Evolutionary conservation across 352 stramenopile genomes (phyloP).

Genomic region (Globisporangium lucens): DNA sequence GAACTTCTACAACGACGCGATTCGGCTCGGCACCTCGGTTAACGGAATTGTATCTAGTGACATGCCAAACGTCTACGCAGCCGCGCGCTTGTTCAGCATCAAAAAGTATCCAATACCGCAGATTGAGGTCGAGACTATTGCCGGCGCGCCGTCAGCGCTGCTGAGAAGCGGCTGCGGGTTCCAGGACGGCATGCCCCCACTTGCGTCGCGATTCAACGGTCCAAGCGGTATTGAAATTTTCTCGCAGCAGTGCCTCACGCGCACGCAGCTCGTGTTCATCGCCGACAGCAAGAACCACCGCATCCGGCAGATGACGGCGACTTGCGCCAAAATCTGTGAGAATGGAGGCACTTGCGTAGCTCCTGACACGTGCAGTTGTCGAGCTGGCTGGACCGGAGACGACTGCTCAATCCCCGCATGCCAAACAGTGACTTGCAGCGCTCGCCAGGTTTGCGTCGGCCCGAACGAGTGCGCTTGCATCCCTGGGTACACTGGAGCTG

Average conservation of each 20-base stretch:
- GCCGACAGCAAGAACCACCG: slow-evolving; percentile 93
- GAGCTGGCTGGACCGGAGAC: slow-evolving; percentile 85
- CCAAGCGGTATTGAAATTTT: slow-evolving; percentile 69
- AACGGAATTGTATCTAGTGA: slow-evolving; percentile 62
- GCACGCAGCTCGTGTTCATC: slow-evolving; percentile 78
- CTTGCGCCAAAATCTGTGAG: slow-evolving; percentile 93
- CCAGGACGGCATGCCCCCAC: slow-evolving; percentile 79
- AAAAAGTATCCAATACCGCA: slow-evolving; percentile 37
- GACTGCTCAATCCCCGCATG: slow-evolving; percentile 88
- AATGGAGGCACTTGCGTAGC: slow-evolving; percentile 90
- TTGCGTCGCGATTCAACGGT: slow-evolving; percentile 71
- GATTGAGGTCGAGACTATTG: slow-evolving; percentile 89
- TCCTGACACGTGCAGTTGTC: slow-evolving; percentile 86
- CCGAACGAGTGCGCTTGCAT: slow-evolving; percentile 91
- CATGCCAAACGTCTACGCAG: slow-evolving; percentile 30
- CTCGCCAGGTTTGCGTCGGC: slow-evolving; percentile 87
- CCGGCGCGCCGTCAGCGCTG: slow-evolving; percentile 77
- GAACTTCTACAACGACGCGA: slow-evolving; percentile 23
- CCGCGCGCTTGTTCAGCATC: slow-evolving; percentile 61
- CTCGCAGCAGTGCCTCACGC: slow-evolving; percentile 44
- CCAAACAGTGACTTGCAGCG: slow-evolving; percentile 31
- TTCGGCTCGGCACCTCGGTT: slow-evolving; percentile 33
- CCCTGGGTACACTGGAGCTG: slow-evolving; percentile 83
- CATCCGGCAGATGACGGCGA: slow-evolving; percentile 88
- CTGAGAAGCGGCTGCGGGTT: slow-evolving; percentile 87